Evolutionary conservation across 257 asterid genomes (phyloP), one percentile per base, ranked within the genome.

Genomic region (Mentha longifolia): DNA sequence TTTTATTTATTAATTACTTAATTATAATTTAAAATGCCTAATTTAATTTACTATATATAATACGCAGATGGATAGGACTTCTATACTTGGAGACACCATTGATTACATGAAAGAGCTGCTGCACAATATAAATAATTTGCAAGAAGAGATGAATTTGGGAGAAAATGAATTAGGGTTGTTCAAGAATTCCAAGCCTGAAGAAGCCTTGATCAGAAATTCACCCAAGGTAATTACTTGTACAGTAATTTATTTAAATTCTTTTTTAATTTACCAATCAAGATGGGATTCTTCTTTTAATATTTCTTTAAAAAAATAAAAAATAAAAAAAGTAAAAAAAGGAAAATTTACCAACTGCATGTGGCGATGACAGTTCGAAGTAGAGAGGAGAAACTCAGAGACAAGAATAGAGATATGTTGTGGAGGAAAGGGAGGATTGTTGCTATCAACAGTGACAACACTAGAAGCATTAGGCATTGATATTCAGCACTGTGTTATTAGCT

Each of bases 11-110:
- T n/a, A n/a, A n/a, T n/a, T n/a, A n/a, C n/a, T n/a, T n/a, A n/a
- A n/a, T n/a, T n/a, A n/a, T n/a, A n/a, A n/a, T n/a, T n/a, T n/a
- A n/a, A n/a, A n/a, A n/a, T n/a, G n/a, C n/a, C n/a, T n/a, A n/a
- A n/a, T n/a, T n/a, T n/a, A n/a, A n/a, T n/a, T n/a, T n/a, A n/a
- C n/a, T n/a, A n/a, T n/a, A n/a, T 22, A 22, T 22, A 22, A 22
- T 22, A 22, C 68, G 71, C 80, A 92, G 98, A 92, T 92, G 98
- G 98, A 89, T 60, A 85, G 96, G 49, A 88, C 98, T 41, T 84
- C 98, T 3, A 92, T 92, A 73, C 94, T 92, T 2, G 96, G 98
- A 20, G 98, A 92, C 65, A 84, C 96, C 1, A 89, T 92, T 46
- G 95, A 87, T 73, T 92, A 92, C 87, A 77, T 89, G 86, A 89